A percentile compares a stretch with the other conserved stretches of the same genome.
phyloP scores from a whole-genome alignment of 352 stramenopile species.

The Phytophthora pistaciae region DNA sequence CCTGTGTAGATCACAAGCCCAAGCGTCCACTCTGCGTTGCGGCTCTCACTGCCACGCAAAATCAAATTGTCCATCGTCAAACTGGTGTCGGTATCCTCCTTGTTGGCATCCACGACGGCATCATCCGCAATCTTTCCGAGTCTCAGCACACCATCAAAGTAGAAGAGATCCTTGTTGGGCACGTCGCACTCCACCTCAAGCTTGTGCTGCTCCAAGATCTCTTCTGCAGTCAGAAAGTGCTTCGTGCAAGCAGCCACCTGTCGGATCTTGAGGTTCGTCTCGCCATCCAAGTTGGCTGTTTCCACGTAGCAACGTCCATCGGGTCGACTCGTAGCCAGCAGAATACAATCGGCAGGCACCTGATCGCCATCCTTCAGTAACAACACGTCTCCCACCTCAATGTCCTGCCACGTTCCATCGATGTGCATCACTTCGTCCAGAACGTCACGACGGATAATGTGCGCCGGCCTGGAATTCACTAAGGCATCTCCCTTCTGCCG shows the following conservation, averaged over 20 bases:
- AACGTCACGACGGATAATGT: constrained; percentile 76
- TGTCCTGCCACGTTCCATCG: constrained; percentile 85
- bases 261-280: constrained; percentile 92
- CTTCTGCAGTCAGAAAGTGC: constrained; percentile 74
- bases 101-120: constrained; percentile 18
- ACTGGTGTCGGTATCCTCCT: constrained; percentile 54
- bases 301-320: constrained; percentile 89
- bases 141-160: constrained; percentile 83
- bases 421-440: constrained; percentile 69
- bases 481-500: constrained; percentile 79
- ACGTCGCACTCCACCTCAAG: constrained; percentile 82
- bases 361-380: constrained; percentile 86
- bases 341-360: constrained; percentile 83
- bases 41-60: constrained; percentile 84
- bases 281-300: constrained; percentile 88
- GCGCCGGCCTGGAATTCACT: constrained; percentile 81
- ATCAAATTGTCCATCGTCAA: constrained; percentile 91
- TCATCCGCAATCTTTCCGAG: constrained; percentile 33
- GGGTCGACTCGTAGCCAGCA: constrained; percentile 76
- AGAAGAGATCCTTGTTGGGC: constrained; percentile 89
- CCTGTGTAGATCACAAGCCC: constrained; percentile 89
- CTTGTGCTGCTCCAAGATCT: constrained; percentile 74
- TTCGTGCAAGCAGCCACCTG: constrained; percentile 81
- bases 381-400: constrained; percentile 86
- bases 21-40: constrained; percentile 88